Percentiles rank a stretch among this genome's conserved stretches.
These are phyloP conservation scores for Claviceps digitariae DNA, from an alignment of 2,329 filamentous ascomycete species.

Conservation along the genomic window DNA sequence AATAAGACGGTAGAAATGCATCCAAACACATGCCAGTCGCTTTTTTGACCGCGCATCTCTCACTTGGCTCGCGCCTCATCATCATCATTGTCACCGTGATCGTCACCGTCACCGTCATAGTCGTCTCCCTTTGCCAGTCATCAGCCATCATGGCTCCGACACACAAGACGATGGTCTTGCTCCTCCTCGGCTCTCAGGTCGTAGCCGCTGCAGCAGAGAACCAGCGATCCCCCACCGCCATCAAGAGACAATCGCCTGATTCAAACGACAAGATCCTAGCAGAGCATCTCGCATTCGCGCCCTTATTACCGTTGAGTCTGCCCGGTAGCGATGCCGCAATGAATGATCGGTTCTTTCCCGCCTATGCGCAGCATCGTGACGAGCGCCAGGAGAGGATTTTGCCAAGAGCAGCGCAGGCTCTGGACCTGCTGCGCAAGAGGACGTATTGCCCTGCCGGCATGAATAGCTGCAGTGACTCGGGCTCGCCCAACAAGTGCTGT, in stretches of 20 bases:
- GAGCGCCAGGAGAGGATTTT: slow-evolving; percentile 17
- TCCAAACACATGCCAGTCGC: too few relatives aligned
- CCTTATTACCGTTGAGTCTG: slow-evolving; percentile 10
- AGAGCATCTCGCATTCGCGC: slow-evolving; percentile 45
- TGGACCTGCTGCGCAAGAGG: slow-evolving; percentile 39
- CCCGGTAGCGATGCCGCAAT: slow-evolving; percentile 13
- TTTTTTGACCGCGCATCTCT: neutral
- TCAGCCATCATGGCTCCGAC: neutral
- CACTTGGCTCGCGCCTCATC: neutral
- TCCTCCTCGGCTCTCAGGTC: slow-evolving; percentile 18
- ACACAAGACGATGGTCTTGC: neutral
- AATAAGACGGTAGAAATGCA: too few relatives aligned
- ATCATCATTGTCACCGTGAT: too few relatives aligned
- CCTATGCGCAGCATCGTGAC: slow-evolving; percentile 35
- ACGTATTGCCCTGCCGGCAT: slow-evolving; percentile 58
- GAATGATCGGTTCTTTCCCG: slow-evolving; percentile 25
- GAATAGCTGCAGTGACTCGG: slow-evolving; percentile 48
- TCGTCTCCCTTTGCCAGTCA: too few relatives aligned
- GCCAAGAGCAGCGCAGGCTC: slow-evolving; percentile 30
- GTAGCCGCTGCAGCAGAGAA: slow-evolving; percentile 15
- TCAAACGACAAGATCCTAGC: slow-evolving; percentile 61
- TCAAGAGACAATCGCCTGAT: slow-evolving; percentile 60
- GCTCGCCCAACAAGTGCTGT: slow-evolving; percentile 61
- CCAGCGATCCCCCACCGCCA: slow-evolving; percentile 37
- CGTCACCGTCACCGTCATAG: too few relatives aligned